These are phyloP conservation scores for Serendipita sp. DNA, from an alignment of 768 basidiomycete species.

Conservation along the genomic window DNA sequence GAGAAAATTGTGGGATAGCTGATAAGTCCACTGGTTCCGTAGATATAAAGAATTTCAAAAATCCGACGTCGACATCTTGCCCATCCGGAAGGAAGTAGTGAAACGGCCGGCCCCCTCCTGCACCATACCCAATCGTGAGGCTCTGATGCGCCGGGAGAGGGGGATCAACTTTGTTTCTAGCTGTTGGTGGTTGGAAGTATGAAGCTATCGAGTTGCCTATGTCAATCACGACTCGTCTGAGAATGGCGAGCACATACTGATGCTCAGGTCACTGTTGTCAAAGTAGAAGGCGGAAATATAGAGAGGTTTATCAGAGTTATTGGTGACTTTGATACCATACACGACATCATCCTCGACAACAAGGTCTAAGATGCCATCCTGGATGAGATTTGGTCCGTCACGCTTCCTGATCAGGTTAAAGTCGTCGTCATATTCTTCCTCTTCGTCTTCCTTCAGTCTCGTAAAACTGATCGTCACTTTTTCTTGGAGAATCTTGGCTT, in stretches of 20 bases:
- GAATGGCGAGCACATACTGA: constrained; percentile 10
- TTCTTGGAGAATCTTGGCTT: constrained; percentile 18
- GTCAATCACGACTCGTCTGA: not conserved
- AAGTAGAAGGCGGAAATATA: constrained; percentile 19
- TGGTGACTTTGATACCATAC: constrained; percentile 16
- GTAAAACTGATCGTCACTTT: not conserved
- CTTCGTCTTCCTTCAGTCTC: no score
- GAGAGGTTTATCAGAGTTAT: constrained; percentile 13
- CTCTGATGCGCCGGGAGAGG: constrained; percentile 7
- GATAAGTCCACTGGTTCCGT: constrained; percentile 23
- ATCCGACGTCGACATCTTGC: constrained; percentile 24
- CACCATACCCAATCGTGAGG: constrained; percentile 28
- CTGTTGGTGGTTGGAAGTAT: constrained; percentile 2
- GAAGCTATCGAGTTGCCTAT: not conserved
- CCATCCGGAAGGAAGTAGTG: constrained; percentile 17
- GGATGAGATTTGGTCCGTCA: constrained; percentile 9
- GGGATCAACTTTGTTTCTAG: constrained; percentile 1
- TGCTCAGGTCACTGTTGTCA: constrained; percentile 19
- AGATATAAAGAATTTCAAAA: constrained; percentile 30
- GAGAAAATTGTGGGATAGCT: constrained; percentile 21
- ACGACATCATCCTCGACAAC: constrained; percentile 12
- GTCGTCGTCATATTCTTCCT: not conserved
- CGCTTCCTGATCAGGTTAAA: not conserved
- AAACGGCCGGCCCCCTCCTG: constrained; percentile 21
- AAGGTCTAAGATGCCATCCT: constrained; percentile 13